Evolutionary conservation across 164 flowering plant species (phyloP).

Genomic region (Sextonia rubra): DNA sequence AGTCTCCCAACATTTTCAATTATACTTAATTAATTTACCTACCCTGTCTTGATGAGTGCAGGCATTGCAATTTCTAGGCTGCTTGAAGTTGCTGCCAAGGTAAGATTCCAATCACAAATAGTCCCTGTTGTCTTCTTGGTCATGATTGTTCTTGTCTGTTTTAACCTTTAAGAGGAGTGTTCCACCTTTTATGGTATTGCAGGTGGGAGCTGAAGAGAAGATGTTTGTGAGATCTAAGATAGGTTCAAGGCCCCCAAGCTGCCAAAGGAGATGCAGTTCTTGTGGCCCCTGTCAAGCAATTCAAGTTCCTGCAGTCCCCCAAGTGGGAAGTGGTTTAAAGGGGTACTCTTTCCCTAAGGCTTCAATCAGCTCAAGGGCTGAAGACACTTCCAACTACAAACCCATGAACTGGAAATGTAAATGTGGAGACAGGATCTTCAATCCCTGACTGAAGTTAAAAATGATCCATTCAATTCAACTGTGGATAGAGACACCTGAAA

Average conservation of each 20-base stretch:
- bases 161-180: background rate
- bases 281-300: conserved; percentile 69
- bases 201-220: conserved; percentile 3
- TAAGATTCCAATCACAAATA: background rate
- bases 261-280: conserved; percentile 43
- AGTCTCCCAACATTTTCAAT: background rate
- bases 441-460: conserved; percentile 33
- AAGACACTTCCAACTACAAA: conserved; percentile 59
- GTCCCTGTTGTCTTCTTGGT: background rate
- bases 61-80: background rate
- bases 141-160: background rate
- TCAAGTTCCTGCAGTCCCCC: conserved; percentile 58
- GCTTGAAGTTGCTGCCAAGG: background rate
- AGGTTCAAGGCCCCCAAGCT: conserved; percentile 62
- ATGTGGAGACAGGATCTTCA: conserved; percentile 66
- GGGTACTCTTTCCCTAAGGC: conserved; percentile 14
- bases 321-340: conserved; percentile 9
- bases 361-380: conserved; percentile 32
- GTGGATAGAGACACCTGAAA: background rate
- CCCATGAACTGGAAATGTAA: conserved; percentile 91
- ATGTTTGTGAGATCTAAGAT: conserved; percentile 21
- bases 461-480: background rate
- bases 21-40: background rate
- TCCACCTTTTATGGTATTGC: background rate
- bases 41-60: background rate